These are phyloP conservation scores for Pyrrhoderma noxium DNA, from an alignment of 1,284 basidiomycete species.

Conservation along the genomic window DNA sequence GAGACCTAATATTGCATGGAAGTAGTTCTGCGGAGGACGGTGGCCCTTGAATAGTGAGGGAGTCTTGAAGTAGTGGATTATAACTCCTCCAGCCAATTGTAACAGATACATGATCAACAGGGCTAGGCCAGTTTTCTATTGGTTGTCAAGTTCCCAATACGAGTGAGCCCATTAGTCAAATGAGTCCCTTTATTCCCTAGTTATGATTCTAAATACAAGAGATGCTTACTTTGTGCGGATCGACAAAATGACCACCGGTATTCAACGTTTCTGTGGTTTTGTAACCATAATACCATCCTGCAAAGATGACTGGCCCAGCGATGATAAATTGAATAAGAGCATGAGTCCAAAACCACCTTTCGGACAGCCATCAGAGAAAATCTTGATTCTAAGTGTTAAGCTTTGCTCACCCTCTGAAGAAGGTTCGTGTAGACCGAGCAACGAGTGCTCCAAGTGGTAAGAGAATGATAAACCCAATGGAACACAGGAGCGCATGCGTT, in stretches of 20 bases:
- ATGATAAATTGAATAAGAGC: constrained; percentile 39
- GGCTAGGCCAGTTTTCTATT: constrained; percentile 45
- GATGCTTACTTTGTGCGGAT: constrained; percentile 34
- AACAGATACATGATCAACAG: constrained; percentile 49
- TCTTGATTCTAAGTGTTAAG: background rate
- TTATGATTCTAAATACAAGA: too few species aligned
- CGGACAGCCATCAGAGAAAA: background rate
- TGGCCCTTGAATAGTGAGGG: constrained; percentile 28
- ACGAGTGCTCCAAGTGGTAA: constrained; percentile 52
- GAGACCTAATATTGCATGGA: constrained; percentile 40
- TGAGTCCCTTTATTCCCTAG: too few species aligned
- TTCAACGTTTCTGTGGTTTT: constrained; percentile 27
- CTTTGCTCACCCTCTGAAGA: constrained; percentile 32
- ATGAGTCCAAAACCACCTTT: constrained; percentile 52
- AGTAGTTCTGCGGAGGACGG: constrained; percentile 42
- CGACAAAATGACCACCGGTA: constrained; percentile 29
- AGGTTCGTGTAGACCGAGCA: constrained; percentile 49
- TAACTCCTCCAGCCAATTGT: constrained; percentile 43
- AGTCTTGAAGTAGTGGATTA: constrained; percentile 47
- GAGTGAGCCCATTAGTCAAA: background rate
- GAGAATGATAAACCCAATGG: constrained; percentile 50
- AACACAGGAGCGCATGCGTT: constrained; percentile 45
- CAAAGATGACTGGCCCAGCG: constrained; percentile 41
- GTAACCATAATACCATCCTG: constrained; percentile 39
- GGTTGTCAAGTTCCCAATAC: too few species aligned